These are phyloP conservation scores for Globisporangium carolinianum DNA, from an alignment of 352 stramenopile genomes.

Conservation along the genomic window DNA sequence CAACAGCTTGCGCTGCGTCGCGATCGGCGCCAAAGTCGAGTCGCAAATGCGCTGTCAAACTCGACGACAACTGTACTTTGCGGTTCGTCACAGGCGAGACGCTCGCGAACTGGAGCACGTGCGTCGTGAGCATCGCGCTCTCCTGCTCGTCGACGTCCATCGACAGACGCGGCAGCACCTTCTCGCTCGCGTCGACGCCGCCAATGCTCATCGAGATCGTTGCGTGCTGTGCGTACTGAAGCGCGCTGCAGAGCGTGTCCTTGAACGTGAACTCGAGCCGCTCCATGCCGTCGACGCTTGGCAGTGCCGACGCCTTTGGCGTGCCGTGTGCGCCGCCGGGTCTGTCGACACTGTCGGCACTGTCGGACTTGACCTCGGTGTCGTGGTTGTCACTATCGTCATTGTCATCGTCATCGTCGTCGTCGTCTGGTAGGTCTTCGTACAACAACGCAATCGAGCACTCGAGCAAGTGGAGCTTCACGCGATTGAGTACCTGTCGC, in stretches of 20 bases:
- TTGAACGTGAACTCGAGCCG: slow-evolving; percentile 60
- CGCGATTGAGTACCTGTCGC: slow-evolving; percentile 40
- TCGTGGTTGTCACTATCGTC: slow-evolving; percentile 23
- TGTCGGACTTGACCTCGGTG: slow-evolving; percentile 13
- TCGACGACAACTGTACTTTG: slow-evolving; percentile 60
- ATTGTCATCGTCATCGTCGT: slow-evolving; percentile 21
- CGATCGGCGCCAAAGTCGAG: slow-evolving; percentile 37
- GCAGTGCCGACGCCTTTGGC: slow-evolving; percentile 27
- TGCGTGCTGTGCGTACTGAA: slow-evolving; percentile 53
- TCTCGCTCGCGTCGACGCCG: slow-evolving; percentile 61
- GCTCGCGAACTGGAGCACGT: slow-evolving; percentile 54
- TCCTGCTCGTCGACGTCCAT: slow-evolving; percentile 60
- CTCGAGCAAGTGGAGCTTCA: slow-evolving; percentile 78
- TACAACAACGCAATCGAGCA: slow-evolving; percentile 73
- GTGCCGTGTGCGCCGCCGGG: slow-evolving; percentile 18
- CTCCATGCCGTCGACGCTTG: slow-evolving; percentile 57
- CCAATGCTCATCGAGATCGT: slow-evolving; percentile 49
- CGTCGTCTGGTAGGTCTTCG: slow-evolving; percentile 62
- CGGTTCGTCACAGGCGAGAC: slow-evolving; percentile 45
- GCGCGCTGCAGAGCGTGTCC: slow-evolving; percentile 58
- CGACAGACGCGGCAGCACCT: slow-evolving; percentile 70
- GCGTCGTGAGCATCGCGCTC: slow-evolving; percentile 47
- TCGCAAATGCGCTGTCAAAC: slow-evolving; percentile 59
- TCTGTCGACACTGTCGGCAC: slow-evolving; percentile 17
- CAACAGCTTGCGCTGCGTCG: background rate